These are phyloP conservation scores for Rubia tinctorum DNA, from an alignment of 305 asterid genomes.

Conservation along the genomic window DNA sequence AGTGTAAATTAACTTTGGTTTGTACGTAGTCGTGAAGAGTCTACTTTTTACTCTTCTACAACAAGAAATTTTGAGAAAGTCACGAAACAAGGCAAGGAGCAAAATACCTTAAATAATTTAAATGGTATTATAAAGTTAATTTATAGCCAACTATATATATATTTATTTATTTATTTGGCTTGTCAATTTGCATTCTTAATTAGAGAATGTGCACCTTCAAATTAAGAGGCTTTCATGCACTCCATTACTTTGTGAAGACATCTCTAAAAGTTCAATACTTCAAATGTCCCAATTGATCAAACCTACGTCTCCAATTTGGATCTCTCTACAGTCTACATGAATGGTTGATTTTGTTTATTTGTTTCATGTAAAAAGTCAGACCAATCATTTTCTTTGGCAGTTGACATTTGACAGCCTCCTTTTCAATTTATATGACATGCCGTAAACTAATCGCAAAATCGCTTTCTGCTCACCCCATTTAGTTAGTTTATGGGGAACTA, in stretches of 20 bases:
- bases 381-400: neutral
- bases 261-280: no score
- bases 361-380: neutral
- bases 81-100: no score
- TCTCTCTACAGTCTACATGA: neutral
- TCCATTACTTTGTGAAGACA: neutral
- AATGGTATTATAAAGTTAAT: no score
- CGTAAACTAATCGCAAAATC: neutral
- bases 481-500: neutral
- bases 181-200: neutral
- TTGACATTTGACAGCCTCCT: slow-evolving; percentile 1
- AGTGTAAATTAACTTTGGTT: no score
- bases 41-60: no score
- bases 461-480: neutral
- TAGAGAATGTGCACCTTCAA: neutral
- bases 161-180: no score
- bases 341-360: slow-evolving; percentile 9
- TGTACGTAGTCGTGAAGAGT: no score
- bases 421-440: neutral
- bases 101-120: no score
- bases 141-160: no score
- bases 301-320: slow-evolving; percentile 1
- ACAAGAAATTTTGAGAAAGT: no score
- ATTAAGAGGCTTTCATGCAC: neutral
- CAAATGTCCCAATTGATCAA: neutral